Conservation (phyloP, 148 eudicot species). For the Camellia sinensis region DNA sequence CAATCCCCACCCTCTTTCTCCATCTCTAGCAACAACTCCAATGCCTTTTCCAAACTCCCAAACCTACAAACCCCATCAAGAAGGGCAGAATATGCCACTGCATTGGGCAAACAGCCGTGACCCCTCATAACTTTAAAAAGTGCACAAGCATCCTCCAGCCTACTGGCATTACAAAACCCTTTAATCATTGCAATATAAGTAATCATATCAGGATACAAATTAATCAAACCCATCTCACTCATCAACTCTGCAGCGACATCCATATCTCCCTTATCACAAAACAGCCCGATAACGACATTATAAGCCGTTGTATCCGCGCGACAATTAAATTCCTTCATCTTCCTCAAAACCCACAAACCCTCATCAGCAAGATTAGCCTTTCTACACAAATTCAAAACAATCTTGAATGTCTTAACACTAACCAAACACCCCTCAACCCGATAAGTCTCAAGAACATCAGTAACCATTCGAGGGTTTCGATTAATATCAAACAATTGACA, state of each 20-base stretch:
- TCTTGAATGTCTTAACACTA: slow-evolving; percentile 53
- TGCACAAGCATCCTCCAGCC: slow-evolving; percentile 40
- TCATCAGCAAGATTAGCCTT: slow-evolving; percentile 58
- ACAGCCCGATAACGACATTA: slow-evolving; percentile 65
- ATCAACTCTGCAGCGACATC: slow-evolving; percentile 45
- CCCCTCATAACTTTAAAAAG: slow-evolving; percentile 46
- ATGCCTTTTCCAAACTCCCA: slow-evolving; percentile 54
- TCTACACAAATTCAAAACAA: slow-evolving; percentile 69
- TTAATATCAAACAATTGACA: slow-evolving; percentile 50
- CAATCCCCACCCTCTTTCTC: slow-evolving; percentile 63
- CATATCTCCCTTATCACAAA: slow-evolving; percentile 49
- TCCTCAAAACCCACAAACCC: slow-evolving; percentile 74
- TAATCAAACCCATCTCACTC: slow-evolving; percentile 50
- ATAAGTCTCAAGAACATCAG: slow-evolving; percentile 53
- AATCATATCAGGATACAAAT: slow-evolving; percentile 63
- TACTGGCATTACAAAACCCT: slow-evolving; percentile 40
- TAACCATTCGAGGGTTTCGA: slow-evolving; percentile 34
- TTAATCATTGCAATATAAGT: slow-evolving; percentile 46
- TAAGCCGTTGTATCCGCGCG: slow-evolving; percentile 63
- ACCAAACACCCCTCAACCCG: slow-evolving; percentile 42
- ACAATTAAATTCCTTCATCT: slow-evolving; percentile 61
- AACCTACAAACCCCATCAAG: slow-evolving; percentile 69
- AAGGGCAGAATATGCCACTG: slow-evolving; percentile 56
- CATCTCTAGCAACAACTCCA: slow-evolving; percentile 69
- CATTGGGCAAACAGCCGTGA: slow-evolving; percentile 59